A percentile compares a stretch with the other conserved stretches of the same genome.
Conservation (phyloP, 805 yeast genomes). For the Kodamaea kakaduensis region DNA sequence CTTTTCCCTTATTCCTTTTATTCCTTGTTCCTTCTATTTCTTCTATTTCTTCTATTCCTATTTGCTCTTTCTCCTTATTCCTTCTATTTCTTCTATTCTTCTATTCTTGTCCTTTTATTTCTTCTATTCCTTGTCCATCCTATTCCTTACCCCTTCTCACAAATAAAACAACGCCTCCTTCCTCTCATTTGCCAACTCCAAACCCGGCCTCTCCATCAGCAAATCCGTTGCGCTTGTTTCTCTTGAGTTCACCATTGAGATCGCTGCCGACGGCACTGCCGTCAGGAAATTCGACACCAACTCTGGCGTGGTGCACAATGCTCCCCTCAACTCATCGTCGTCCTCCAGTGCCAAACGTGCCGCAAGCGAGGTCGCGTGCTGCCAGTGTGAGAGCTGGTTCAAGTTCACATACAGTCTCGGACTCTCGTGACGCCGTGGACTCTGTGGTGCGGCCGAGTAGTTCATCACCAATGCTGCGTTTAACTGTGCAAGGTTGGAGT, state of each 20-base stretch:
- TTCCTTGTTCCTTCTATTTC: too few species aligned
- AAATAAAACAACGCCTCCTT: slow-evolving; percentile 1
- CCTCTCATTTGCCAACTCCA: slow-evolving; percentile 1
- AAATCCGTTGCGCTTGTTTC: slow-evolving; percentile 9
- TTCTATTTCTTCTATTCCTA: too few species aligned
- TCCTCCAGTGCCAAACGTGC: slow-evolving; percentile 13
- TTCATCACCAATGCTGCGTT: too few species aligned
- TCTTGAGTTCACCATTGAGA: slow-evolving; percentile 13
- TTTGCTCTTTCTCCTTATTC: too few species aligned
- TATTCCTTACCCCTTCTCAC: not conserved
- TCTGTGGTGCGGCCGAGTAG: not conserved
- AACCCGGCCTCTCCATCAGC: slow-evolving; percentile 1
- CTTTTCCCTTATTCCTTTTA: too few species aligned
- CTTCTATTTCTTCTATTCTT: not conserved
- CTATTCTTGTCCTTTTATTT: not conserved
- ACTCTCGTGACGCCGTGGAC: slow-evolving; percentile 1
- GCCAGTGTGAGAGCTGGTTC: not conserved
- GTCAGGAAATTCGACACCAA: slow-evolving; percentile 24
- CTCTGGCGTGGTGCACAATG: slow-evolving; percentile 25
- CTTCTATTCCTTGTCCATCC: not conserved
- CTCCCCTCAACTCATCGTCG: slow-evolving; percentile 21
- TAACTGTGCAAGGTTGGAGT: not conserved
- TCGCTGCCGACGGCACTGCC: slow-evolving; percentile 15
- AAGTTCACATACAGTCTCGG: slow-evolving; percentile 1
- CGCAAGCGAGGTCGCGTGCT: slow-evolving; percentile 10